Base-by-base conservation (phyloP, 306 rosid species). In the Bauhinia variegata region DNA sequence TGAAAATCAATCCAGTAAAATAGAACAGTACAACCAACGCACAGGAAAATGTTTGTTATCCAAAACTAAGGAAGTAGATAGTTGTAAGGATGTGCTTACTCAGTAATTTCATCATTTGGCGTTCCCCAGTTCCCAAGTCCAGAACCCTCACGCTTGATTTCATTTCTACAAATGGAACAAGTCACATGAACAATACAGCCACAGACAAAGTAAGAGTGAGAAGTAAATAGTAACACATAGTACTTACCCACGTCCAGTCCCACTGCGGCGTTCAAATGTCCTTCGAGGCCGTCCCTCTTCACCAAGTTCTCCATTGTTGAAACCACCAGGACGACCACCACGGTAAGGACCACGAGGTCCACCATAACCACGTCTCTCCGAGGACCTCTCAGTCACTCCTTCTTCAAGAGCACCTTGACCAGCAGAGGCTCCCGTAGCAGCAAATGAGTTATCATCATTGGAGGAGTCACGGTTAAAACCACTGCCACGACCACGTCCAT, bases 121-220 rank as follows among this genome's bases (percentile, higher is more conserved):
- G 89, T 81, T 75, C 97, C 99, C 97, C 99, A 93, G 78, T 93
- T 93, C 9, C 96, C 99, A n/a, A 90, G 87, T 41, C 99, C 97
- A 72, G 92, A 42, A 0, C 99, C 99, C 23, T 88, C 96, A 2
- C 95, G 86, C 42, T 93, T 90, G 72, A 86, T 0, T 48, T 87
- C 97, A 78, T 46, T 79, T 49, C 99, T 93, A 82, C 57, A 62
- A 23, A 71, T 46, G 73, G 31, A 67, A 75, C 54, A 36, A 54
- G 17, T 37, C 36, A 73, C 7, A 28, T 61, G 73, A 19, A 30
- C 19, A 61, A 8, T 38, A 46, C 58, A 6, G 6, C 3, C 49
- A 44, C 78, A 13, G 51, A 46, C 18, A 23, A 23, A 1, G 23
- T 41, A 15, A n/a, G 59, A 54, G 30, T 6, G 17, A 47, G 14